phyloP scores from a whole-genome alignment of 2,329 filamentous ascomycete species.

The Incumbomyces lentus region DNA sequence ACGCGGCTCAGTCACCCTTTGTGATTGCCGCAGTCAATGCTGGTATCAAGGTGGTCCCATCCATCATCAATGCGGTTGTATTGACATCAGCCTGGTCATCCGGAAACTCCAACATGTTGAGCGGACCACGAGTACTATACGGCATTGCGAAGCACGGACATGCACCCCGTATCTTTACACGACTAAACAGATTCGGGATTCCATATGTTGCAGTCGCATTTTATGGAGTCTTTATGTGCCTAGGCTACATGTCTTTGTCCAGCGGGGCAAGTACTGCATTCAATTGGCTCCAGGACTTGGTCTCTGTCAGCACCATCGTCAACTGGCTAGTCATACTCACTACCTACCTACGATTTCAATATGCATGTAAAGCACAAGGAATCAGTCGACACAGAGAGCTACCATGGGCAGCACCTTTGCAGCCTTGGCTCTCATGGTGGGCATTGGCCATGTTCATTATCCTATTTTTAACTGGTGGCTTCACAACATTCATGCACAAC shows the following conservation, averaged over 20 bases:
- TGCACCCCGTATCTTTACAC: slow-evolving; percentile 42
- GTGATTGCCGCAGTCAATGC: slow-evolving; percentile 38
- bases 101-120: slow-evolving; percentile 55
- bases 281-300: slow-evolving; percentile 38
- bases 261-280: slow-evolving; percentile 29
- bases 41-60: slow-evolving; percentile 46
- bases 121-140: slow-evolving; percentile 43
- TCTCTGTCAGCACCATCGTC: slow-evolving; percentile 37
- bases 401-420: slow-evolving; percentile 34
- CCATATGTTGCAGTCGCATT: slow-evolving; percentile 50
- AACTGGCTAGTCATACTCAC: slow-evolving; percentile 40
- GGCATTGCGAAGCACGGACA: slow-evolving; percentile 38
- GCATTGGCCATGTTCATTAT: slow-evolving; percentile 55
- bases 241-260: slow-evolving; percentile 30
- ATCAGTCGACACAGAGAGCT: slow-evolving; percentile 26
- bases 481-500: slow-evolving; percentile 55
- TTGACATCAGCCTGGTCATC: slow-evolving; percentile 62
- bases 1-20: slow-evolving; percentile 37
- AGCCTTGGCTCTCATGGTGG: slow-evolving; percentile 42
- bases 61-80: slow-evolving; percentile 67
- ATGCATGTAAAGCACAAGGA: slow-evolving; percentile 31
- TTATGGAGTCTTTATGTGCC: slow-evolving; percentile 36
- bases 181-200: slow-evolving; percentile 40
- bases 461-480: slow-evolving; percentile 58
- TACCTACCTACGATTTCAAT: slow-evolving; percentile 37